Conservation (phyloP, 2,329 filamentous ascomycete species). For the Leptodontidium sp. region DNA sequence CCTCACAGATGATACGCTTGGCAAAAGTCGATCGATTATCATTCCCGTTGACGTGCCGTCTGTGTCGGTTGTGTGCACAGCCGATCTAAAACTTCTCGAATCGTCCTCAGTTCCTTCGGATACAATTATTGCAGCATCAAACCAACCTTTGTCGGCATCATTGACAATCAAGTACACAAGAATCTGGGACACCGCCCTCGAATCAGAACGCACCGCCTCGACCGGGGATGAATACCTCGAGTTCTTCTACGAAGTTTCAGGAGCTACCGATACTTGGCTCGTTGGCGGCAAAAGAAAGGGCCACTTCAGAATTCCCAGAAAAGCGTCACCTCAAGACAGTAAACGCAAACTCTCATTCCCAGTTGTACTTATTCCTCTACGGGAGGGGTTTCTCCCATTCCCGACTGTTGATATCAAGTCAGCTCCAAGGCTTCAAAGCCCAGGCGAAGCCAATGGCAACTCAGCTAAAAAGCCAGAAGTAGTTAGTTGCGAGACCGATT, state of each 20-base stretch:
- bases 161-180: conserved; percentile 70
- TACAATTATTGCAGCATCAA: conserved; percentile 59
- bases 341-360: conserved; percentile 60
- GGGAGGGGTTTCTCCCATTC: conserved; percentile 78
- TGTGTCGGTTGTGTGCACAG: conserved; percentile 83
- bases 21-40: conserved; percentile 69
- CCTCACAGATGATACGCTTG: conserved; percentile 39
- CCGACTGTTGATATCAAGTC: conserved; percentile 82
- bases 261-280: conserved; percentile 80
- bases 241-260: conserved; percentile 84
- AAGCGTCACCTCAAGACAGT: conserved; percentile 54
- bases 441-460: conserved; percentile 36
- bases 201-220: conserved; percentile 33
- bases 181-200: conserved; percentile 62
- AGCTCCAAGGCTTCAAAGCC: conserved; percentile 48
- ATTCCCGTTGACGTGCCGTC: conserved; percentile 92
- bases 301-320: conserved; percentile 71
- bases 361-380: conserved; percentile 81
- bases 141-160: conserved; percentile 70
- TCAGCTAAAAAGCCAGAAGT: conserved; percentile 34
- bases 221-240: conserved; percentile 59
- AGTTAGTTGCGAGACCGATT: conserved; percentile 79
- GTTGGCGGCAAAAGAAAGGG: conserved; percentile 83
- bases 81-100: conserved; percentile 66
- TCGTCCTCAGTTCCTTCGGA: conserved; percentile 47